These are phyloP conservation scores for Ophiostoma ips DNA, from an alignment of 2,329 filamentous ascomycete genomes.

Conservation along the genomic window DNA sequence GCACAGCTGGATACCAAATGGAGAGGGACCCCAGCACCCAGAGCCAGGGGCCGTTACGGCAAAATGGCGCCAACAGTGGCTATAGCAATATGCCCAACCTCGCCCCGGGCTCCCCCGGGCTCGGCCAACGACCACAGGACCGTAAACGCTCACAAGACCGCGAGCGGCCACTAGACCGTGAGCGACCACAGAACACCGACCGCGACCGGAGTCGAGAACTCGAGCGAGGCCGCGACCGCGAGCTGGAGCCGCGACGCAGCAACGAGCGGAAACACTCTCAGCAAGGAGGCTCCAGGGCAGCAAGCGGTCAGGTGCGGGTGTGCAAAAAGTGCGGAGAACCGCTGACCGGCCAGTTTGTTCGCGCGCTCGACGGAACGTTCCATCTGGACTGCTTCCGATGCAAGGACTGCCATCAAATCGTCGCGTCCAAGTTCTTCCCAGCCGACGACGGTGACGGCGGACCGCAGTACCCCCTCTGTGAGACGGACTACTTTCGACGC, in stretches of 20 bases:
- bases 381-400: slow-evolving; percentile 98
- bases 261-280: slow-evolving; percentile 35
- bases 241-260: slow-evolving; percentile 36
- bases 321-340: slow-evolving; percentile 83
- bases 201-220: slow-evolving; percentile 18
- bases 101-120: slow-evolving; percentile 24
- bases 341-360: slow-evolving; percentile 89
- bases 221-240: slow-evolving; percentile 15
- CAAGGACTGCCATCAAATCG: slow-evolving; percentile 88
- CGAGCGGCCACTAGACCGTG: slow-evolving; percentile 14
- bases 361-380: slow-evolving; percentile 83
- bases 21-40: slow-evolving; percentile 16
- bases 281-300: slow-evolving; percentile 33
- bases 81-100: slow-evolving; percentile 15
- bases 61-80: slow-evolving; percentile 11
- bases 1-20: slow-evolving; percentile 14
- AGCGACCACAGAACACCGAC: slow-evolving; percentile 16
- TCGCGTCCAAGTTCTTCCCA: slow-evolving; percentile 97
- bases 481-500: slow-evolving; percentile 92
- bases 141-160: slow-evolving; percentile 12
- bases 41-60: slow-evolving; percentile 12
- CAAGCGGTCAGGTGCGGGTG: slow-evolving; percentile 46
- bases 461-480: slow-evolving; percentile 86
- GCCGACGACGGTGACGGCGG: slow-evolving; percentile 79
- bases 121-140: slow-evolving; percentile 16